Percentiles rank a stretch among this genome's conserved stretches.
Evolutionary conservation across 208 protist genomes (phyloP).

Genomic region (Leishmania tarentolae): DNA sequence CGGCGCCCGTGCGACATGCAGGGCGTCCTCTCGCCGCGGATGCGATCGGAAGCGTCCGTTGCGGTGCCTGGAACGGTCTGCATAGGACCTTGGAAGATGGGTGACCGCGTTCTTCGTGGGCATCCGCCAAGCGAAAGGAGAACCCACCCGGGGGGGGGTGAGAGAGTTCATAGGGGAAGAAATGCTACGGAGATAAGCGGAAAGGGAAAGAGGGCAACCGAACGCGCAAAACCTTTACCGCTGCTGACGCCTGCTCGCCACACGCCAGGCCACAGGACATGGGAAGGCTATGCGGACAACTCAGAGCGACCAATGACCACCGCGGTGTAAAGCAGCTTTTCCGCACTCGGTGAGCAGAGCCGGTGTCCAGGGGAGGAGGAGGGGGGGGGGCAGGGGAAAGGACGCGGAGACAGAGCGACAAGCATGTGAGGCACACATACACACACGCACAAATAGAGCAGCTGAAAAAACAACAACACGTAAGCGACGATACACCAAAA

Average conservation of each 20-base stretch:
- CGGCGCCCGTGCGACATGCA: too few relatives aligned
- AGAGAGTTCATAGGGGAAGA: background rate
- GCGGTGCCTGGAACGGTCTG: background rate
- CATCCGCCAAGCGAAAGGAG: background rate
- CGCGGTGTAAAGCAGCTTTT: background rate
- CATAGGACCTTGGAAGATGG: background rate
- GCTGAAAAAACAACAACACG: background rate
- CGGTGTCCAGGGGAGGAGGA: background rate
- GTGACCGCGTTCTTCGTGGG: background rate
- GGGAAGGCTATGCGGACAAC: background rate
- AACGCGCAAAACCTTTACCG: background rate
- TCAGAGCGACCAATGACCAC: background rate
- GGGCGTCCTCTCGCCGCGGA: too few relatives aligned
- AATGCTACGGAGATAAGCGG: background rate
- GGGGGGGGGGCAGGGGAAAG: background rate
- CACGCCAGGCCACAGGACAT: background rate
- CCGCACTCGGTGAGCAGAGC: background rate
- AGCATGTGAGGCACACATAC: background rate
- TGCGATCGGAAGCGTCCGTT: too few relatives aligned
- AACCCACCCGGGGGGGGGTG: too few relatives aligned
- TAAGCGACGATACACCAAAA: background rate
- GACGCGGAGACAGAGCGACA: background rate
- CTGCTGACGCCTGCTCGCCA: background rate
- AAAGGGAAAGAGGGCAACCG: background rate
- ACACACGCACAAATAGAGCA: background rate